A percentile compares a stretch with the other conserved stretches of the same genome.
These are phyloP conservation scores for Yamadazyma aaseri DNA, from an alignment of 1,139 yeast species.

Conservation along the genomic window DNA sequence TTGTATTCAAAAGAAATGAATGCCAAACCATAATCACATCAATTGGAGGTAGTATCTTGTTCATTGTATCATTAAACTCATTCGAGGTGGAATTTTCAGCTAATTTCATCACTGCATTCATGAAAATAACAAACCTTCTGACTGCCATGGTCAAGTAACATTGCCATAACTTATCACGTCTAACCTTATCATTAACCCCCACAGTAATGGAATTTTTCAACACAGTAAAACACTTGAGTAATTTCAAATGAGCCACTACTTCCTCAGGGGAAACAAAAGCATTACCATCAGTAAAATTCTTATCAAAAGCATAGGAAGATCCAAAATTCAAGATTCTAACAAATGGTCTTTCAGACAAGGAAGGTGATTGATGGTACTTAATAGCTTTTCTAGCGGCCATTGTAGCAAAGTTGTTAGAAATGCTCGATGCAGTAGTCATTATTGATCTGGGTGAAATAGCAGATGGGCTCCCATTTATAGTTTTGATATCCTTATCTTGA, in stretches of 20 bases:
- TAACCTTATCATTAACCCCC: slow-evolving; percentile 14
- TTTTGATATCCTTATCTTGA: too few relatives aligned
- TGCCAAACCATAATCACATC: slow-evolving; percentile 45
- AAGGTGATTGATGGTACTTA: background rate
- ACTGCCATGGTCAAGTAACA: slow-evolving; percentile 29
- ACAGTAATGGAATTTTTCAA: slow-evolving; percentile 19
- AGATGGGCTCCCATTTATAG: too few relatives aligned
- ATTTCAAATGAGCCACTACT: slow-evolving; percentile 30
- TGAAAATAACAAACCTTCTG: slow-evolving; percentile 28
- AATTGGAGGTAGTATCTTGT: slow-evolving; percentile 26
- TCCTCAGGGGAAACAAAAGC: slow-evolving; percentile 18
- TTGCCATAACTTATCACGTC: slow-evolving; percentile 21
- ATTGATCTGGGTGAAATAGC: too few relatives aligned
- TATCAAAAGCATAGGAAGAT: background rate
- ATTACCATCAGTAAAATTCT: background rate
- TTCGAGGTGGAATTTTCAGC: slow-evolving; percentile 1
- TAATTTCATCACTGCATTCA: slow-evolving; percentile 19
- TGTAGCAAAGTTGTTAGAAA: too few relatives aligned
- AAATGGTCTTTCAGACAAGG: background rate
- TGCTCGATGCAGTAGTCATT: too few relatives aligned
- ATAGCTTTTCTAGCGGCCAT: background rate
- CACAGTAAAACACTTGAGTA: slow-evolving; percentile 26
- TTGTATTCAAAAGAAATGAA: slow-evolving; percentile 19
- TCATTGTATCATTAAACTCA: slow-evolving; percentile 6
- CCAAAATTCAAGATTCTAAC: background rate